Base-by-base conservation (phyloP, 768 basidiomycete genomes). In the Leccinum truebloodii region DNA sequence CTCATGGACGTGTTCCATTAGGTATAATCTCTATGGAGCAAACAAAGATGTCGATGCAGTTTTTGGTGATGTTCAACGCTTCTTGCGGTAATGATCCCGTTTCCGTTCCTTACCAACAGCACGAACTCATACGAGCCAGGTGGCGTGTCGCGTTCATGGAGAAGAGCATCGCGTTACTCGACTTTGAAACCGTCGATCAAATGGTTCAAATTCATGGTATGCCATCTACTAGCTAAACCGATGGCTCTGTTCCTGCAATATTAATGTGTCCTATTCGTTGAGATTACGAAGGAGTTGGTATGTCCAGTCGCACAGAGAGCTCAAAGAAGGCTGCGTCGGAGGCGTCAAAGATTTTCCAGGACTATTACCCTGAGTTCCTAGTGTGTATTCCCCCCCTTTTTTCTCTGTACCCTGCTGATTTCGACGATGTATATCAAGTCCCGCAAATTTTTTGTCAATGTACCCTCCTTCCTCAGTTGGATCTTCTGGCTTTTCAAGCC, bases 111-210 rank as follows among this genome's bases (percentile, higher is more conserved):
- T 50, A 6, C 48, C 22, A 49, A 4, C 10, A 65, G 48, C 3
- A 16, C 9, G 13, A n/a, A 8, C 66, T 67, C 30, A 67, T 44
- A 32, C 14, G 13, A 44, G 44, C 24, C 63, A 90, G 89, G 53
- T 94, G 92, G 92, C 86, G 91, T 46, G 83, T 94, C 51, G 83
- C 83, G 30, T 79, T 92, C 54, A 90, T 92, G 83, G 92, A 94
- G 71, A 77, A 81, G 67, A 82, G 82, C 58, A 78, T 92, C 46
- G 68, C 76, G 20, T 68, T 80, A 22, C 79, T 94, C 55, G 87
- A 94, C 71, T 93, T 94, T 65, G 81, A 79, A 60, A 86, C 79
- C n/a, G 75, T 86, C 18, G 90, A 91, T 67, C 86, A 88, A 68
- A 85, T 83, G 72, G 70, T 92, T 22, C 89, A 92, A 74, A 78